A percentile compares a stretch with the other conserved stretches of the same genome.
These are phyloP conservation scores for Floccularia luteovirens DNA, from an alignment of 768 basidiomycete genomes.

Conservation along the genomic window DNA sequence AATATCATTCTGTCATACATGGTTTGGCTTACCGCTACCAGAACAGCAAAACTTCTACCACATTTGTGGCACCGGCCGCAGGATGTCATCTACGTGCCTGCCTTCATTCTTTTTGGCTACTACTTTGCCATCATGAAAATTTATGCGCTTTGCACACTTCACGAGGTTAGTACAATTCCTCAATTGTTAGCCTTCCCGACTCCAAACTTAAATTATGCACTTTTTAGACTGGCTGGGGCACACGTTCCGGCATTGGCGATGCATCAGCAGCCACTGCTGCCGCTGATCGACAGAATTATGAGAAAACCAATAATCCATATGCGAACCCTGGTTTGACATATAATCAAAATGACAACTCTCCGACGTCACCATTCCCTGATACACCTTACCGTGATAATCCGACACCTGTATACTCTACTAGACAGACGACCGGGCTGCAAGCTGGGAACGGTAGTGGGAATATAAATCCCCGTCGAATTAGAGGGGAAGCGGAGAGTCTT, in stretches of 20 bases:
- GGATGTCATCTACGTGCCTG: constrained; percentile 78
- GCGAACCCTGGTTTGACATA: background rate
- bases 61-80: constrained; percentile 74
- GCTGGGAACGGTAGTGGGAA: background rate
- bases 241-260: constrained; percentile 90
- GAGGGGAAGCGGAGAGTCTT: background rate
- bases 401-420: background rate
- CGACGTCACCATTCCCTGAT: background rate
- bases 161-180: constrained; percentile 51
- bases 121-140: constrained; percentile 95
- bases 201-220: background rate
- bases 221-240: constrained; percentile 84
- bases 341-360: background rate
- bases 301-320: background rate
- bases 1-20: constrained; percentile 62
- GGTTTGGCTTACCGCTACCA: constrained; percentile 65
- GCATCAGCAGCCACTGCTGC: constrained; percentile 70
- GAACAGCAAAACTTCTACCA: constrained; percentile 76
- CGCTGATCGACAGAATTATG: constrained; percentile 21
- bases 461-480: background rate
- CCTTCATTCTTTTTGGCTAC: constrained; percentile 84
- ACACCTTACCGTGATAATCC: background rate
- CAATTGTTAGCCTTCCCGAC: constrained; percentile 1
- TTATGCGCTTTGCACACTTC: constrained; percentile 84
- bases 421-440: background rate